A percentile compares a stretch with the other conserved stretches of the same genome.
These are phyloP conservation scores for Globisporangium abappressorium DNA, from an alignment of 352 stramenopile species.

Conservation along the genomic window DNA sequence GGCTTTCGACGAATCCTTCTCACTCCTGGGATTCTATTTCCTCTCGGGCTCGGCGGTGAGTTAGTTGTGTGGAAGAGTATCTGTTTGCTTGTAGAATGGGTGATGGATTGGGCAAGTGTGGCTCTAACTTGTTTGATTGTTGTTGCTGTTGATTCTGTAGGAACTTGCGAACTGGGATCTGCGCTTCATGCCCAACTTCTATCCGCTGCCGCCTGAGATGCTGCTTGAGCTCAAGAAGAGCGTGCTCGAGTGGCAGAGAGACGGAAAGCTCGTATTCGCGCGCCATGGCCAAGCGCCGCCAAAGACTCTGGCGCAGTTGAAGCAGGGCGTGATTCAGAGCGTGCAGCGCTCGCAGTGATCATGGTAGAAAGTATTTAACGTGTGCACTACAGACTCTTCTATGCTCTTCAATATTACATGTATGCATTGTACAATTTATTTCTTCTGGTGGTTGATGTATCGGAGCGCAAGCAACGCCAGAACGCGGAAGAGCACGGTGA, in stretches of 20 bases:
- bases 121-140: constrained; percentile 10
- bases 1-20: constrained; percentile 44
- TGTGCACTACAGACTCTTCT: constrained; percentile 3
- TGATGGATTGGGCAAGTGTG: background rate
- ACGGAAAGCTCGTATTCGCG: constrained; percentile 21
- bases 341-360: background rate
- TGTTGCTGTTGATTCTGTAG: constrained; percentile 13
- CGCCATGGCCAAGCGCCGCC: constrained; percentile 6
- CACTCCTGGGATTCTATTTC: constrained; percentile 61
- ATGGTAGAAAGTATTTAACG: constrained; percentile 6
- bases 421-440: background rate
- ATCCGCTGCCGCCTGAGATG: constrained; percentile 59
- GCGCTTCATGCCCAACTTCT: constrained; percentile 57
- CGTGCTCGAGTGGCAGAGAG: constrained; percentile 28
- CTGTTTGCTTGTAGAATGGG: background rate
- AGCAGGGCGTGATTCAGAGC: constrained; percentile 22
- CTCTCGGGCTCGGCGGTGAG: constrained; percentile 33
- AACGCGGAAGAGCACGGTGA: constrained; percentile 6
- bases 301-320: constrained; percentile 27
- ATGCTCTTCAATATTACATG: background rate
- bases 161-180: constrained; percentile 28
- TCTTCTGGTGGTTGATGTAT: background rate
- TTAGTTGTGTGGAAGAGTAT: background rate
- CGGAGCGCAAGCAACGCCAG: background rate
- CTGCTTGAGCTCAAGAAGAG: constrained; percentile 45